Evolutionary conservation across 495 filamentous ascomycete species (phyloP).

Genomic region (Margaritispora aquatica): DNA sequence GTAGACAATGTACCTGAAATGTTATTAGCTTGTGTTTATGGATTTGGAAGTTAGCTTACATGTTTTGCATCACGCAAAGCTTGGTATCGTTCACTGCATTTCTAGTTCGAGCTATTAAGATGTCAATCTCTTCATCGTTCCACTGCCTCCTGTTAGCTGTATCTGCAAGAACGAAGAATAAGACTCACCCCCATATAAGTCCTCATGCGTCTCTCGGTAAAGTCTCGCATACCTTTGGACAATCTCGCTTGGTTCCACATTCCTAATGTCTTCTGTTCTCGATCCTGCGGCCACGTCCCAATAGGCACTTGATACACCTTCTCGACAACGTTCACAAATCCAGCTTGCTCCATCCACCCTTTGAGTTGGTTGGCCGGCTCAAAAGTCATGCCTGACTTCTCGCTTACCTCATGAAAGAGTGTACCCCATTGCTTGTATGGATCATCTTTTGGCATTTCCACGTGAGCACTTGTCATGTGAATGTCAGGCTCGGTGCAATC

Average conservation of each 20-base stretch:
- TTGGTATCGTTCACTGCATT: background rate
- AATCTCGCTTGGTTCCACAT: background rate
- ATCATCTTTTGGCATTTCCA: background rate
- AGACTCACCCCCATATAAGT: background rate
- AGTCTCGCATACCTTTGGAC: background rate
- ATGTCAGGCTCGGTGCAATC: conserved; percentile 34
- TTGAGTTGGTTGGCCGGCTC: conserved; percentile 36
- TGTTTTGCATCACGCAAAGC: background rate
- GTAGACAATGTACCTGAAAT: background rate
- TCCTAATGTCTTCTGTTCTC: background rate
- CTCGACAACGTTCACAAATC: conserved; percentile 42
- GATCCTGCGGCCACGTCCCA: background rate
- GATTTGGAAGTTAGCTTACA: background rate
- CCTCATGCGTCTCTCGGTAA: background rate
- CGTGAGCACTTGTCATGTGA: conserved; percentile 25
- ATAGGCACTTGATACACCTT: background rate
- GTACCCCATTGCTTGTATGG: conserved; percentile 28
- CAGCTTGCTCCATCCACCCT: conserved; percentile 43
- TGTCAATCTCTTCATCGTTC: background rate
- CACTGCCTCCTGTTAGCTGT: background rate
- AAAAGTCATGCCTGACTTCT: conserved; percentile 19
- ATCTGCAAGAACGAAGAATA: background rate
- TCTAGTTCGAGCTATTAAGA: background rate
- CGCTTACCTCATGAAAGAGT: conserved; percentile 28
- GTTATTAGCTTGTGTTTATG: background rate